Percentiles rank a stretch among this genome's conserved stretches.
These are phyloP conservation scores for Suillus bovinus DNA, from an alignment of 768 basidiomycete genomes.

Conservation along the genomic window DNA sequence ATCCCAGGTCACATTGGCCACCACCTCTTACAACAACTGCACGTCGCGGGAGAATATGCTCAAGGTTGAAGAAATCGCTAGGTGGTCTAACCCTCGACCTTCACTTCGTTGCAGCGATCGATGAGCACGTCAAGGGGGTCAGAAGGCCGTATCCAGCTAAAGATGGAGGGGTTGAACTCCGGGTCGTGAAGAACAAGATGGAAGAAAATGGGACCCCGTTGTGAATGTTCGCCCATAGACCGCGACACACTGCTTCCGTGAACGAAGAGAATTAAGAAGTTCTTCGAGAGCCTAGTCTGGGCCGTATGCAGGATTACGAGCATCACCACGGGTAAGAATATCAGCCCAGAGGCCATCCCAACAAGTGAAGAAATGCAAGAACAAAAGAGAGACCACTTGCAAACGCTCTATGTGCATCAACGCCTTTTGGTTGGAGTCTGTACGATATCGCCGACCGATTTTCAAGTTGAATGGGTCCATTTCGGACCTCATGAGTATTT, in stretches of 20 bases:
- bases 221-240: neutral
- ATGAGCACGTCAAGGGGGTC: constrained; percentile 9
- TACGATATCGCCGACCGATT: constrained; percentile 30
- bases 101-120: constrained; percentile 6
- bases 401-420: constrained; percentile 37
- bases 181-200: neutral
- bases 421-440: constrained; percentile 29
- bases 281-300: neutral
- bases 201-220: neutral
- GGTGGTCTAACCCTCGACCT: constrained; percentile 3
- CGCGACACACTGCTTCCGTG: constrained; percentile 1
- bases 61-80: neutral
- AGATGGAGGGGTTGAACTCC: neutral
- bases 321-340: neutral
- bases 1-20: constrained; percentile 7
- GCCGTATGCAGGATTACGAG: neutral
- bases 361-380: constrained; percentile 2
- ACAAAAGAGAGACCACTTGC: constrained; percentile 31
- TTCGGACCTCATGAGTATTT: constrained; percentile 48
- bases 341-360: constrained; percentile 3
- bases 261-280: neutral
- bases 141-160: neutral
- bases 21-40: constrained; percentile 7
- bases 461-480: constrained; percentile 31
- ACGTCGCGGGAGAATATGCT: neutral